Evolutionary conservation across 768 basidiomycete species (phyloP).

Genomic region (Calocera cornea): DNA sequence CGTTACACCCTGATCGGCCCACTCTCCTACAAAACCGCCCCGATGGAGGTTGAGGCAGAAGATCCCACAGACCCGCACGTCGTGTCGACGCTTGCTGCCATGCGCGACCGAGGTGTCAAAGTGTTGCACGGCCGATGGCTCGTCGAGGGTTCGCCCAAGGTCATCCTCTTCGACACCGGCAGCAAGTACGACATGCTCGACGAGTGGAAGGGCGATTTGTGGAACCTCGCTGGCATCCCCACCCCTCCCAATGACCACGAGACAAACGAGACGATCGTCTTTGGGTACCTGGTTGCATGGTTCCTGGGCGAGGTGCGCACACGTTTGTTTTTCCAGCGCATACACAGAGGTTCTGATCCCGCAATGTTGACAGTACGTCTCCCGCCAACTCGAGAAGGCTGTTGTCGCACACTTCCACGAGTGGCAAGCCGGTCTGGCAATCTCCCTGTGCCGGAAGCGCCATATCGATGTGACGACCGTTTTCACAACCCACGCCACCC

Average conservation of each 20-base stretch:
- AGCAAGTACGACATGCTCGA: slow-evolving; percentile 77
- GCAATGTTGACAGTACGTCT: slow-evolving; percentile 45
- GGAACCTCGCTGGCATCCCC: slow-evolving; percentile 97
- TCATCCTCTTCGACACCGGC: slow-evolving; percentile 90
- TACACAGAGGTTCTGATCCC: slow-evolving; percentile 14
- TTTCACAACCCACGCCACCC: slow-evolving; percentile 96
- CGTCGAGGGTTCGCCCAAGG: slow-evolving; percentile 90
- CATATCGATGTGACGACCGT: slow-evolving; percentile 98
- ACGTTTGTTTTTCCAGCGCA: slow-evolving; percentile 10
- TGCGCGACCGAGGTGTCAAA: slow-evolving; percentile 87
- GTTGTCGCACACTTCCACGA: slow-evolving; percentile 98
- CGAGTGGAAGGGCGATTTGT: slow-evolving; percentile 97
- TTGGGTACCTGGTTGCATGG: slow-evolving; percentile 97
- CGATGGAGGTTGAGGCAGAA: slow-evolving; percentile 94
- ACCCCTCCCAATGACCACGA: slow-evolving; percentile 93
- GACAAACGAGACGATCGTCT: slow-evolving; percentile 95
- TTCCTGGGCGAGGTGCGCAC: slow-evolving; percentile 86
- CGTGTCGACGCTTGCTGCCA: slow-evolving; percentile 56
- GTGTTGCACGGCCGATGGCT: slow-evolving; percentile 94
- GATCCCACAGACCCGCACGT: slow-evolving; percentile 76
- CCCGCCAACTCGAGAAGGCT: slow-evolving; percentile 62
- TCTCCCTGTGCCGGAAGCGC: slow-evolving; percentile 85
- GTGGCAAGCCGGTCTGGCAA: slow-evolving; percentile 96
- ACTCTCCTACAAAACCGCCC: slow-evolving; percentile 94
- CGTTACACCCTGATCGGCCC: slow-evolving; percentile 94